Evolutionary conservation across 148 eudicot genomes (phyloP), one percentile per base, ranked within the genome.

Genomic region (Spergularia marina): DNA sequence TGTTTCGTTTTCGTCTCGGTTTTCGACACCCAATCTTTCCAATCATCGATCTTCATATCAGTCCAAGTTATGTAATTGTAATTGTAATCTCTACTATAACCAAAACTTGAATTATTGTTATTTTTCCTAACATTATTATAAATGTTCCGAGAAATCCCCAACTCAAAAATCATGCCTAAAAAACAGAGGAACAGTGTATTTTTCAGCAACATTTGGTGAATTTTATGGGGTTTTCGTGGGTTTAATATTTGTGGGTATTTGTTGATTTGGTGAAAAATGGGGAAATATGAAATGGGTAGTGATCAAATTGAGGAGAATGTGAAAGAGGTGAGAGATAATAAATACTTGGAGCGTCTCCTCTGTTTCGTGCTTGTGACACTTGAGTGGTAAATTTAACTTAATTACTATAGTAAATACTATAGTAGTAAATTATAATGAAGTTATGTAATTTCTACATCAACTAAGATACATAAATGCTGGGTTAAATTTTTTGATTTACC

Each of bases 31-130:
- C 74, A 72, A 66, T 82, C 75, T 73, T 59, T 77, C 6, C 65
- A 69, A 40, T 65, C 62, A 71, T 85, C 84, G 21, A 89, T 71
- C 53, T 78, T 86, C 65, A 89, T 73, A 76, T 91, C 96, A 58
- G 87, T 83, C 93, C 96, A 91, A 15, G 86, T 84, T 6, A 85
- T 86, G 17, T 67, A 77, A 63, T 68, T 54, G 23, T 60, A 72
- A 67, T 80, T 1, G 0, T n/a, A n/a, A n/a, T 1, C 57, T 47
- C 78, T 57, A 10, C 39, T 68, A 57, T 53, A 61, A 60, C 41
- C 12, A 16, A 6, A 10, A 23, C 25, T 39, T 49, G 10, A 30
- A 30, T 30, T 30, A 30, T 30, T 53, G 6, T 44, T 6, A 44
- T 4, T 15, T 52, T 23, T 30, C 36, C 54, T 5, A 44, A 20